Percentiles rank a stretch among this genome's conserved stretches.
These are phyloP conservation scores for Torrubiellomyces zombiae DNA, from an alignment of 2,329 filamentous ascomycete species.

Conservation along the genomic window DNA sequence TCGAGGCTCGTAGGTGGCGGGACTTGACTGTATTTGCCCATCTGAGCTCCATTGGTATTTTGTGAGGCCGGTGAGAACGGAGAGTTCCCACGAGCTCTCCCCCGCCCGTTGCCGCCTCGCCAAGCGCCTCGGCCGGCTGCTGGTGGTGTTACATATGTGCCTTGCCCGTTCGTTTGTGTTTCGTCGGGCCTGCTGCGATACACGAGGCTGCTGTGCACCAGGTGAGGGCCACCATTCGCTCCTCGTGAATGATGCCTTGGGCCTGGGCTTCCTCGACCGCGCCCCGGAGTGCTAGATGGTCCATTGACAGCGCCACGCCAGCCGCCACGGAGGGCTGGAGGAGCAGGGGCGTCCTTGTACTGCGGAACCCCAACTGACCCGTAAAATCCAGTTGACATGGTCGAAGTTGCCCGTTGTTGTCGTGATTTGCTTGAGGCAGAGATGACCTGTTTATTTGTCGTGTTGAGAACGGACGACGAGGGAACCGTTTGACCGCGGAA, in stretches of 20 bases:
- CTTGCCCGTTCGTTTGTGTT: slow-evolving; percentile 10
- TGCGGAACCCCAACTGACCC: slow-evolving; percentile 44
- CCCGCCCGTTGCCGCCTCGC: slow-evolving; percentile 13
- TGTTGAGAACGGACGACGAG: slow-evolving; percentile 74
- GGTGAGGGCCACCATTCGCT: slow-evolving; percentile 16
- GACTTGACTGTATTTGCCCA: slow-evolving; percentile 32
- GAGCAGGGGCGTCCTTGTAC: slow-evolving; percentile 38
- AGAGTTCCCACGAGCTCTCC: slow-evolving; percentile 14
- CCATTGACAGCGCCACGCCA: slow-evolving; percentile 42
- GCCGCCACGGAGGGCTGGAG: slow-evolving; percentile 35
- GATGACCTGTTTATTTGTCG: slow-evolving; percentile 67
- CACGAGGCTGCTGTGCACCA: slow-evolving; percentile 35
- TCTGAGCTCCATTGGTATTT: slow-evolving; percentile 8
- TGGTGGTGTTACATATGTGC: slow-evolving; percentile 12
- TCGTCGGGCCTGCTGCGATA: slow-evolving; percentile 26
- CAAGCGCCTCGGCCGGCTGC: slow-evolving; percentile 9
- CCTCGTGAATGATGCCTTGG: slow-evolving; percentile 20
- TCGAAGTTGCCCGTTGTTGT: slow-evolving; percentile 33
- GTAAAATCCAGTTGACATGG: slow-evolving; percentile 36
- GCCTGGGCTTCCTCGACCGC: slow-evolving; percentile 22
- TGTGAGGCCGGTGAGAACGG: too few relatives aligned
- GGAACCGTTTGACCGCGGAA: slow-evolving; percentile 92
- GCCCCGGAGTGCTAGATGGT: slow-evolving; percentile 18
- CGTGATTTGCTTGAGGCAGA: slow-evolving; percentile 37
- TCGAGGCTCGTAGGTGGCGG: slow-evolving; percentile 44